Evolutionary conservation across 1,284 basidiomycete genomes (phyloP).

Genomic region (Psilocybe mexicana): DNA sequence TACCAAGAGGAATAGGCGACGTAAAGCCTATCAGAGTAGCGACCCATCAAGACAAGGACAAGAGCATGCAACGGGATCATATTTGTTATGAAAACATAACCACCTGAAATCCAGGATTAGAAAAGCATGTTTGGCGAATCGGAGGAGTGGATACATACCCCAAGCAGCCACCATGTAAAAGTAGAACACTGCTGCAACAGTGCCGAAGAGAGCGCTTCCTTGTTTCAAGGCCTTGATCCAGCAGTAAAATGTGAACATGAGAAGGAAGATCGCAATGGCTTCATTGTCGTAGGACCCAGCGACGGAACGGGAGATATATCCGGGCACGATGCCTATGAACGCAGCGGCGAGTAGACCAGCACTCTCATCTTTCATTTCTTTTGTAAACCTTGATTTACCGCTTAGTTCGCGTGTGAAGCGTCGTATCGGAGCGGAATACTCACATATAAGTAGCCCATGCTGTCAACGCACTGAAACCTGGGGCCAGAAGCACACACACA

Average conservation of each 20-base stretch:
- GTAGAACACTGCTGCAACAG: slow-evolving; percentile 93
- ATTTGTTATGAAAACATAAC: slow-evolving; percentile 99
- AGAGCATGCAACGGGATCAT: slow-evolving; percentile 98
- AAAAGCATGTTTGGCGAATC: background rate
- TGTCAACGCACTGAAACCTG: slow-evolving; percentile 94
- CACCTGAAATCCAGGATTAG: slow-evolving; percentile 50
- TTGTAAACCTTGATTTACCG: slow-evolving; percentile 71
- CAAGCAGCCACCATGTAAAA: slow-evolving; percentile 99
- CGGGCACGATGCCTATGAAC: slow-evolving; percentile 97
- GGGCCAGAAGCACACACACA: slow-evolving; percentile 95
- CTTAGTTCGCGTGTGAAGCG: background rate
- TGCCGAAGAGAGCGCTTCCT: slow-evolving; percentile 91
- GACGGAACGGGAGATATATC: slow-evolving; percentile 98
- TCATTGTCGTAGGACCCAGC: slow-evolving; percentile 99
- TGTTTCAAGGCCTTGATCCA: slow-evolving; percentile 98
- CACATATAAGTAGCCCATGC: slow-evolving; percentile 98
- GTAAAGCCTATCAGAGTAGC: slow-evolving; percentile 91
- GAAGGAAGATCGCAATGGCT: slow-evolving; percentile 99
- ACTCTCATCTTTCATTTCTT: slow-evolving; percentile 91
- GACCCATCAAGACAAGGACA: slow-evolving; percentile 95
- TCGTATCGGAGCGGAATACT: slow-evolving; percentile 25
- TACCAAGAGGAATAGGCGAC: slow-evolving; percentile 98
- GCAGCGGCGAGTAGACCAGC: slow-evolving; percentile 96
- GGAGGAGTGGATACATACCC: slow-evolving; percentile 57
- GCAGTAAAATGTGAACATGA: slow-evolving; percentile 98